Percentiles rank a stretch among this genome's conserved stretches.
phyloP scores from a whole-genome alignment of 371 early-diverging fungal species.

The Zychaea mexicana region DNA sequence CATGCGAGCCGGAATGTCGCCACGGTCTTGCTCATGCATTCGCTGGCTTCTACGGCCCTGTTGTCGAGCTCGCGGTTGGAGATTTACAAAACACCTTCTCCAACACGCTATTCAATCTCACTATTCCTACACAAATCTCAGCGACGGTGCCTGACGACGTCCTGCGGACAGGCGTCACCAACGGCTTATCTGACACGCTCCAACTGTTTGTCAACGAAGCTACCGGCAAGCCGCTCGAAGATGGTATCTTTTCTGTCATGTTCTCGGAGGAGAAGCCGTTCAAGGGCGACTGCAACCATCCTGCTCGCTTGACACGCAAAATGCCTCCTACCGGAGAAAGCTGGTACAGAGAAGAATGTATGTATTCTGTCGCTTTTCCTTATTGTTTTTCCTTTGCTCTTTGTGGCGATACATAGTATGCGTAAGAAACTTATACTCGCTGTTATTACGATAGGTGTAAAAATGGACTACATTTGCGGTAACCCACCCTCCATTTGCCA shows the following conservation, averaged over 20 bases:
- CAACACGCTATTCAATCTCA: slow-evolving; percentile 24
- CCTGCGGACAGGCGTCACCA: slow-evolving; percentile 30
- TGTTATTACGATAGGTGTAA: slow-evolving; percentile 31
- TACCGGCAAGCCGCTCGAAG: slow-evolving; percentile 31
- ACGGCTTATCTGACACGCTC: slow-evolving; percentile 13
- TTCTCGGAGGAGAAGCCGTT: slow-evolving; percentile 62
- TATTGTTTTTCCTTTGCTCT: background rate
- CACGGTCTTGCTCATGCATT: slow-evolving; percentile 56
- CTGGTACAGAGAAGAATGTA: slow-evolving; percentile 64
- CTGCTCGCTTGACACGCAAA: slow-evolving; percentile 44
- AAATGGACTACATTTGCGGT: slow-evolving; percentile 69
- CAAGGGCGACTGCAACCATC: slow-evolving; percentile 68
- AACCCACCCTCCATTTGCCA: slow-evolving; percentile 72
- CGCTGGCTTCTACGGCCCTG: slow-evolving; percentile 49
- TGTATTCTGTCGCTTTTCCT: slow-evolving; percentile 8
- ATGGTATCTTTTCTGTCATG: slow-evolving; percentile 51
- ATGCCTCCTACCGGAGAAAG: slow-evolving; percentile 59
- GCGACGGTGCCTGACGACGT: slow-evolving; percentile 31
- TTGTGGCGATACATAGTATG: too few species aligned
- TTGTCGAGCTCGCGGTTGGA: slow-evolving; percentile 30
- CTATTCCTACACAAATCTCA: slow-evolving; percentile 28
- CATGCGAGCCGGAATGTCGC: slow-evolving; percentile 63
- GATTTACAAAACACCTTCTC: slow-evolving; percentile 31
- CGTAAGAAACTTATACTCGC: too few species aligned
- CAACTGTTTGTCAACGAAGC: slow-evolving; percentile 20